Percentiles rank a stretch among this genome's conserved stretches.
Conservation (phyloP, 805 yeast genomes). For the Schizosaccharomyces octosporus region DNA sequence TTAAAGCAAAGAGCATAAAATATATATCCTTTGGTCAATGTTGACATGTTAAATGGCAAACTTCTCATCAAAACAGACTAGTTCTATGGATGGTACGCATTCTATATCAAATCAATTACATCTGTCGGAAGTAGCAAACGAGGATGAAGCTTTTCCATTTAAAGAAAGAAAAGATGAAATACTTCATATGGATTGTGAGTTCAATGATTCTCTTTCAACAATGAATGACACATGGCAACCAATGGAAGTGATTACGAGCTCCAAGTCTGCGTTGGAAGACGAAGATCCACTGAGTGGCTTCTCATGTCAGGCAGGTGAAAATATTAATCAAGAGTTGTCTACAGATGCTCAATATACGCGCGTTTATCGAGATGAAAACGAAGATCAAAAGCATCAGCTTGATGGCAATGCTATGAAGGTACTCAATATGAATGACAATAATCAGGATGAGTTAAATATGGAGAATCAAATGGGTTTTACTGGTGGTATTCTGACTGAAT, state of each 20-base stretch:
- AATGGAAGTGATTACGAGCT: neutral
- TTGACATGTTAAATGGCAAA: neutral
- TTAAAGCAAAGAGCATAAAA: neutral
- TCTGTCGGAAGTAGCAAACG: too few species aligned
- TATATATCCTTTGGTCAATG: neutral
- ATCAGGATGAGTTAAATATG: slow-evolving; percentile 7
- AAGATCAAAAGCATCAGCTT: neutral
- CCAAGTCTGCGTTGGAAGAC: too few species aligned
- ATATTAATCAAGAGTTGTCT: slow-evolving; percentile 13
- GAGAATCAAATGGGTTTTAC: slow-evolving; percentile 41
- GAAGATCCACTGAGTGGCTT: too few species aligned
- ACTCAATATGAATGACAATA: neutral
- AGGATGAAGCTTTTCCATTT: neutral
- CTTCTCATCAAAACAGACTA: neutral
- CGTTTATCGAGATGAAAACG: neutral
- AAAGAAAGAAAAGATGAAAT: neutral
- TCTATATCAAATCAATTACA: neutral
- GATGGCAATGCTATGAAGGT: slow-evolving; percentile 7
- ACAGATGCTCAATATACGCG: slow-evolving; percentile 1
- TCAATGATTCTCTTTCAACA: neutral
- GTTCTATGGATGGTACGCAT: neutral
- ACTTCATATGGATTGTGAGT: too few species aligned
- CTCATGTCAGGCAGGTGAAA: too few species aligned
- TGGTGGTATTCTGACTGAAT: slow-evolving; percentile 48
- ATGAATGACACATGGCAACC: neutral